Evolutionary conservation across 169 alveolate species (phyloP).

Genomic region (Plasmodium coatneyi): DNA sequence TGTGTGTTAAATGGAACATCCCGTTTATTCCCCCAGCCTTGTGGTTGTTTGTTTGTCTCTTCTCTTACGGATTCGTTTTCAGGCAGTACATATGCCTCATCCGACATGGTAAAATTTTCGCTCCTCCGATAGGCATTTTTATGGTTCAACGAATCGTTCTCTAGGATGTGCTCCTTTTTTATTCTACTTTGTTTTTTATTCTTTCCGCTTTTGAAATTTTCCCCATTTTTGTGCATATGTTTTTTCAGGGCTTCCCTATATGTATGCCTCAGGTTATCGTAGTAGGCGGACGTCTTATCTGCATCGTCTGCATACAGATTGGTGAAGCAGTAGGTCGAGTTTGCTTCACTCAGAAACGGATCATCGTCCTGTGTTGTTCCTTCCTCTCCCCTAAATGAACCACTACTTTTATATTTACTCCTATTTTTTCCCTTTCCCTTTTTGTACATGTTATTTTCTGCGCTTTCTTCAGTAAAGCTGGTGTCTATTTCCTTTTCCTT

Average conservation of each 20-base stretch:
- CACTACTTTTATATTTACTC: background rate
- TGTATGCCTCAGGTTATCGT: background rate
- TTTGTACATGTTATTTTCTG: background rate
- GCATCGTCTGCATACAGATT: background rate
- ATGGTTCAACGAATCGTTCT: background rate
- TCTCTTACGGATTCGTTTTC: background rate
- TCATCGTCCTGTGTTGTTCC: background rate
- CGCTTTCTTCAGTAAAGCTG: background rate
- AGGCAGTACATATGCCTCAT: background rate
- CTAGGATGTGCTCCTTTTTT: conserved; percentile 22
- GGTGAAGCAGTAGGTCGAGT: background rate
- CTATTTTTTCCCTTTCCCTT: background rate
- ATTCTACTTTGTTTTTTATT: background rate
- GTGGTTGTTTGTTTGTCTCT: background rate
- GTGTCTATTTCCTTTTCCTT: background rate
- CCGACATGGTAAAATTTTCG: background rate
- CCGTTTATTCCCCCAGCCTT: background rate
- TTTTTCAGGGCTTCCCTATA: conserved; percentile 22
- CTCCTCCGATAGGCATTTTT: background rate
- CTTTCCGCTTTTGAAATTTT: background rate
- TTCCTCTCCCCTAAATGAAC: background rate
- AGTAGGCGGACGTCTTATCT: background rate
- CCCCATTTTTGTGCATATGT: background rate
- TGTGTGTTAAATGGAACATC: background rate
- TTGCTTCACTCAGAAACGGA: background rate